These are phyloP conservation scores for Amanita rimosa DNA, from an alignment of 768 basidiomycete species.

Conservation along the genomic window DNA sequence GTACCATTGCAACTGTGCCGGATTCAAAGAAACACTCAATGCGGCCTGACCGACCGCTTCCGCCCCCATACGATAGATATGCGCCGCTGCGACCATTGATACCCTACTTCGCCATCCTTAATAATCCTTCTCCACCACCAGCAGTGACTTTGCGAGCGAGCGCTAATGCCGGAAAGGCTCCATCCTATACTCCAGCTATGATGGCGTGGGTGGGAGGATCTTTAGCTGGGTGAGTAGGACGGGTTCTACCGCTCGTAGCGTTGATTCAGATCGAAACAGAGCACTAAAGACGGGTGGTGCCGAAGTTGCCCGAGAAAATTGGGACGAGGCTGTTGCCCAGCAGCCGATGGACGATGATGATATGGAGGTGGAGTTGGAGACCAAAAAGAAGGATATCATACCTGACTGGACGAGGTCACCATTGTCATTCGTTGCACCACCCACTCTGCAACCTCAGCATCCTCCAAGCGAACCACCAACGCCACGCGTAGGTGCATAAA, in stretches of 20 bases:
- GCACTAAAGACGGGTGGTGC: constrained; percentile 79
- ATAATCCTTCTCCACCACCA: constrained; percentile 61
- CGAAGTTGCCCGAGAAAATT: constrained; percentile 75
- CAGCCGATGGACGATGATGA: constrained; percentile 17
- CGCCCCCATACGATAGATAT: constrained; percentile 63
- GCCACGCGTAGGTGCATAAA: constrained; percentile 1
- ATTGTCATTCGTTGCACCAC: constrained; percentile 53
- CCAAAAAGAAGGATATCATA: constrained; percentile 32
- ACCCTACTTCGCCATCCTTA: constrained; percentile 70
- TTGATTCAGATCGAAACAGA: constrained; percentile 23
- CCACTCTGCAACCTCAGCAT: neutral
- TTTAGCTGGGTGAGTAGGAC: constrained; percentile 63
- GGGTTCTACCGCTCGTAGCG: neutral
- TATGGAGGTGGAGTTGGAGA: constrained; percentile 25
- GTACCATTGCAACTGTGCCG: constrained; percentile 26
- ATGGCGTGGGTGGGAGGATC: constrained; percentile 93
- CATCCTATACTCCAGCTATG: constrained; percentile 72
- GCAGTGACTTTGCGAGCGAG: constrained; percentile 38
- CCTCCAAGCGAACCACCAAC: constrained; percentile 4
- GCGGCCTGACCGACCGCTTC: constrained; percentile 25
- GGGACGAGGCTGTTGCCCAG: constrained; percentile 60
- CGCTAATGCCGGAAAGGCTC: constrained; percentile 71
- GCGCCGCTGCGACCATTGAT: constrained; percentile 59
- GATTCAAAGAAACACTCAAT: constrained; percentile 17
- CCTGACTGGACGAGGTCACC: constrained; percentile 77